Evolutionary conservation across 345 rosid genomes (phyloP).

Genomic region (Salix exigua): DNA sequence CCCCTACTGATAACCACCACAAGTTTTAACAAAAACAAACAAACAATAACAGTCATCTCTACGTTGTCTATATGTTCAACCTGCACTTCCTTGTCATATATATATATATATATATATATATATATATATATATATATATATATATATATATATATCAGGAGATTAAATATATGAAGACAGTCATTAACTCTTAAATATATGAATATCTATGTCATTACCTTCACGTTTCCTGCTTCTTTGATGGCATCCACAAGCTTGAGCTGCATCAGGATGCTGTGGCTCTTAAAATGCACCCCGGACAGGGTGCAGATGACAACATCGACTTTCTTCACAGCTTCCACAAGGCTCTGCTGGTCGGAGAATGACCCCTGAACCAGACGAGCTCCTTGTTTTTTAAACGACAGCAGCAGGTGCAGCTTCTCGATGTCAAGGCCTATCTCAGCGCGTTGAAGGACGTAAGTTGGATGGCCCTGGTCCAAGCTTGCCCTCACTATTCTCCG

Average conservation of each 20-base stretch:
- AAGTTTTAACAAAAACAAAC: not conserved
- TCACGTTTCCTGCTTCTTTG: slow-evolving; percentile 60
- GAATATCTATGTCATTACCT: slow-evolving; percentile 26
- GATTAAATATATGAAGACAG: not conserved
- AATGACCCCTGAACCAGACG: slow-evolving; percentile 44
- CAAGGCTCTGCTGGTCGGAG: slow-evolving; percentile 42
- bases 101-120: no score
- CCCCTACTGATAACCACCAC: not conserved
- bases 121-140: no score
- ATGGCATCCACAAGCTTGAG: slow-evolving; percentile 61
- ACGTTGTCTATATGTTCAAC: no score
- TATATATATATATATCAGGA: not conserved
- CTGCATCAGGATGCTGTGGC: slow-evolving; percentile 53
- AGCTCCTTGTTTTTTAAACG: slow-evolving; percentile 57
- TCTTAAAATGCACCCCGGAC: slow-evolving; percentile 59
- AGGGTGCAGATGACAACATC: slow-evolving; percentile 63
- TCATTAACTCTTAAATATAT: not conserved
- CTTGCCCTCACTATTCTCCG: slow-evolving; percentile 57
- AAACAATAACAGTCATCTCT: no score
- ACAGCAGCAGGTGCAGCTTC: slow-evolving; percentile 46
- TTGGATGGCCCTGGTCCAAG: slow-evolving; percentile 46
- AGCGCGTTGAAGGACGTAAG: slow-evolving; percentile 51
- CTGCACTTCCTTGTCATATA: no score
- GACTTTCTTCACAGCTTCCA: slow-evolving; percentile 44
- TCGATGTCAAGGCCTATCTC: slow-evolving; percentile 66